Evolutionary conservation across 148 eudicot species (phyloP).

Genomic region (Silene latifolia): DNA sequence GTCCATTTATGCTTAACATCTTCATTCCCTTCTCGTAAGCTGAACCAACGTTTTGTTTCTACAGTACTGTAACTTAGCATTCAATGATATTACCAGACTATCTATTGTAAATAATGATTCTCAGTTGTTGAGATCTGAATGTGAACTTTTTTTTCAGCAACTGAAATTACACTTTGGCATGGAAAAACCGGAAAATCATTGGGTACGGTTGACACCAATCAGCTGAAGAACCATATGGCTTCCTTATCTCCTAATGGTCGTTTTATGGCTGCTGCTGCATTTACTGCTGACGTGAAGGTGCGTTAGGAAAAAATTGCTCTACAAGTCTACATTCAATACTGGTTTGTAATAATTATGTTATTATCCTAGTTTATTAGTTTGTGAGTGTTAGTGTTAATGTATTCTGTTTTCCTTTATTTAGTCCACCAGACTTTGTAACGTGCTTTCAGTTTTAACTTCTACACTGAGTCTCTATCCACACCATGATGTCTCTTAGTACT

Average conservation of each 20-base stretch:
- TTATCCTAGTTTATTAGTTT: neutral
- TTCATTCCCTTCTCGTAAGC: neutral
- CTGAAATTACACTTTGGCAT: slow-evolving; percentile 96
- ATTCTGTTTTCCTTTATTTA: neutral
- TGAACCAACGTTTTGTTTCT: neutral
- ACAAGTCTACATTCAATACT: too few species aligned
- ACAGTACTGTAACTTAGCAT: neutral
- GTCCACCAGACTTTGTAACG: neutral
- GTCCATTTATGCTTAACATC: neutral
- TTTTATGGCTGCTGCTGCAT: slow-evolving; percentile 98
- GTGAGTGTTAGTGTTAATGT: neutral
- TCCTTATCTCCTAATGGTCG: slow-evolving; percentile 93
- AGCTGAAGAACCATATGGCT: slow-evolving; percentile 92
- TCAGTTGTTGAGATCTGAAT: neutral
- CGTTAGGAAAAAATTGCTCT: neutral
- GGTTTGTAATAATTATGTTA: neutral
- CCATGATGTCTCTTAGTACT: neutral
- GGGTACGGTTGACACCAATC: slow-evolving; percentile 88
- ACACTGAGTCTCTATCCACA: neutral
- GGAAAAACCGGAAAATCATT: slow-evolving; percentile 81
- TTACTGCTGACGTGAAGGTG: slow-evolving; percentile 99
- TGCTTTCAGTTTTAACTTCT: neutral
- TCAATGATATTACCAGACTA: neutral
- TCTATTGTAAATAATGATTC: slow-evolving; percentile 2
- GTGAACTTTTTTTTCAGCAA: slow-evolving; percentile 42